Evolutionary conservation across 1,139 yeast species (phyloP).

Genomic region (Debaryomycetaceae sp.): DNA sequence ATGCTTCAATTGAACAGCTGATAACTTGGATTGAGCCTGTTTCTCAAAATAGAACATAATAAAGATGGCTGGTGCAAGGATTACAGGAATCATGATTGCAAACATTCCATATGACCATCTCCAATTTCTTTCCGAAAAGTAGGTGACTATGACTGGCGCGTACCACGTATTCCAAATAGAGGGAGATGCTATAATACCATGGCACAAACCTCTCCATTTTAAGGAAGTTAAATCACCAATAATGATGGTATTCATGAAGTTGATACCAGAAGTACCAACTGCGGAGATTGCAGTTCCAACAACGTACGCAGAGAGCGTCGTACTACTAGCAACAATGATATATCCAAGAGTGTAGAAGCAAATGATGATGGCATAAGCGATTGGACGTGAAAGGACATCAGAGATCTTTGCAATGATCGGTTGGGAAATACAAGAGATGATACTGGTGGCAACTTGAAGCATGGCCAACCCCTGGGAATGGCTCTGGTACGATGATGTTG

Average conservation of each 20-base stretch:
- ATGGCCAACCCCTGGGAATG: conserved; percentile 2
- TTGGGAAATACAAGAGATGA: conserved; percentile 23
- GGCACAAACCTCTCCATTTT: conserved; percentile 25
- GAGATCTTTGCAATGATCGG: conserved; percentile 29
- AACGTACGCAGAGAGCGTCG: conserved; percentile 23
- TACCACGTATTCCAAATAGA: conserved; percentile 26
- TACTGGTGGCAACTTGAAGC: conserved; percentile 23
- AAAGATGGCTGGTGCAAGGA: conserved; percentile 22
- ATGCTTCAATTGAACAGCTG: background rate
- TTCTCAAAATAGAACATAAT: conserved; percentile 24
- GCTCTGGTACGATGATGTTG: conserved; percentile 9
- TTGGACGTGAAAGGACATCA: conserved; percentile 26
- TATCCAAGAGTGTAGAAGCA: conserved; percentile 23
- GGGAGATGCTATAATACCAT: conserved; percentile 20
- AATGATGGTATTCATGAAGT: conserved; percentile 15
- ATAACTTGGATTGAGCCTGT: conserved; percentile 14
- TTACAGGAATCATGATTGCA: conserved; percentile 30
- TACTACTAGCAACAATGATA: conserved; percentile 20
- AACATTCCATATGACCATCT: conserved; percentile 43
- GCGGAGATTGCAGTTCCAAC: conserved; percentile 25
- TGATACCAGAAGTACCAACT: conserved; percentile 22
- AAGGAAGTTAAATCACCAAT: conserved; percentile 26
- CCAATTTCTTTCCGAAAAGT: conserved; percentile 25
- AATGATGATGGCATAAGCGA: conserved; percentile 18
- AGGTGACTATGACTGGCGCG: conserved; percentile 23